Evolutionary conservation across 2,329 filamentous ascomycete species (phyloP).

Genomic region (Thelonectria discophora): DNA sequence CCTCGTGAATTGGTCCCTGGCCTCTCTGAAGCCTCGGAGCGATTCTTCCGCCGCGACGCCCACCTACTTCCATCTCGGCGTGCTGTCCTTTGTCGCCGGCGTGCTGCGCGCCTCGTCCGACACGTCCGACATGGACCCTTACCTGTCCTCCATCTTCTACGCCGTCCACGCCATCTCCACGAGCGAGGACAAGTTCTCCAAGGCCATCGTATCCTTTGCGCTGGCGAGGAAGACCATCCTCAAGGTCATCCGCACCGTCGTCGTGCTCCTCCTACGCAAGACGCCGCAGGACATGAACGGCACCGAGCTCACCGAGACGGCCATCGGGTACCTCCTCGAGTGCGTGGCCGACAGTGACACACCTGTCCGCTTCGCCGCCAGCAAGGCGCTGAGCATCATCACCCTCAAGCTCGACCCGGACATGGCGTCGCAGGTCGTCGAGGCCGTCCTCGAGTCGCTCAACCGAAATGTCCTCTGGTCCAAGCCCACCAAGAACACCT

Average conservation of each 20-base stretch:
- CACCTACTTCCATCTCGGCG: conserved; percentile 82
- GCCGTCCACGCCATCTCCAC: conserved; percentile 68
- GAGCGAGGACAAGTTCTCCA: conserved; percentile 57
- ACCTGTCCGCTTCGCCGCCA: conserved; percentile 87
- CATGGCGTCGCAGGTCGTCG: conserved; percentile 87
- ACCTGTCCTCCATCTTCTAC: conserved; percentile 72
- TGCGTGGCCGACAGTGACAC: conserved; percentile 87
- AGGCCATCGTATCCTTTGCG: conserved; percentile 73
- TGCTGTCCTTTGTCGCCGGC: conserved; percentile 81
- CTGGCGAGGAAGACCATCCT: conserved; percentile 83
- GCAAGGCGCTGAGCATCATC: conserved; percentile 90
- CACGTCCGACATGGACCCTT: conserved; percentile 75
- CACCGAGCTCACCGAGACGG: conserved; percentile 74
- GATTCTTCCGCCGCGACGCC: conserved; percentile 52
- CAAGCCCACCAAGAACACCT: too few relatives aligned
- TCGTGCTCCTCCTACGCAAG: conserved; percentile 70
- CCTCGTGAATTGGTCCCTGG: conserved; percentile 76
- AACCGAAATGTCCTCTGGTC: conserved; percentile 66
- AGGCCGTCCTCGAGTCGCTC: conserved; percentile 80
- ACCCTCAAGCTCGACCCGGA: conserved; percentile 80
- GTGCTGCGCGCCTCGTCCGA: conserved; percentile 75
- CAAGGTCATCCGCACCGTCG: conserved; percentile 82
- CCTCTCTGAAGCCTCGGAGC: conserved; percentile 60
- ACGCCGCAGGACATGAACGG: conserved; percentile 52
- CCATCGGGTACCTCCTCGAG: conserved; percentile 83